Evolutionary conservation across 208 protist species (phyloP).

Genomic region (Leishmania braziliensis): DNA sequence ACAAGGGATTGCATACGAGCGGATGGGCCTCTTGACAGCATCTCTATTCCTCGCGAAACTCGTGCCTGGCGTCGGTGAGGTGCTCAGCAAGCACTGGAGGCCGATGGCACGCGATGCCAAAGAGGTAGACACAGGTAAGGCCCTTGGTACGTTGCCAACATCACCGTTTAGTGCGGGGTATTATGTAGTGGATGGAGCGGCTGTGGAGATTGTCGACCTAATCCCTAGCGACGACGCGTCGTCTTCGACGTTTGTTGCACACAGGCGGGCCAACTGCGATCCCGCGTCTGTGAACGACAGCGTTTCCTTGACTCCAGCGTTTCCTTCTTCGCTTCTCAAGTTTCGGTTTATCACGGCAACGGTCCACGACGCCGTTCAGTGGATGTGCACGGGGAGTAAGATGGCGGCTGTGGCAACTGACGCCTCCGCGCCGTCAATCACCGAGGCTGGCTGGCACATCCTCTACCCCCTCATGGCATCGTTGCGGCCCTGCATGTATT

Average conservation of each 20-base stretch:
- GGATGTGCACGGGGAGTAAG: background rate
- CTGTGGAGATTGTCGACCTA: constrained; percentile 1
- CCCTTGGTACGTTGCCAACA: background rate
- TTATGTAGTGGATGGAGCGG: constrained; percentile 3
- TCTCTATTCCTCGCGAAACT: constrained; percentile 10
- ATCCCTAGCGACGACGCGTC: background rate
- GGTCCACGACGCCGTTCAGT: constrained; percentile 20
- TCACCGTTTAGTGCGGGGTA: background rate
- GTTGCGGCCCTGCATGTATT: constrained; percentile 24
- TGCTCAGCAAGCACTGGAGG: constrained; percentile 19
- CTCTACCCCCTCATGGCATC: constrained; percentile 23
- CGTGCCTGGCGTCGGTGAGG: constrained; percentile 14
- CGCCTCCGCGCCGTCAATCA: constrained; percentile 35
- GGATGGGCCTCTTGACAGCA: constrained; percentile 25
- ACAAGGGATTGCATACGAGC: constrained; percentile 19
- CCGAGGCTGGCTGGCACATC: constrained; percentile 13
- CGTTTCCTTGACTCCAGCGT: background rate
- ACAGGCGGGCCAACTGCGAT: background rate
- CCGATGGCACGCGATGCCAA: background rate
- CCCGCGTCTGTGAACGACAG: background rate
- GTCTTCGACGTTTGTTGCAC: background rate
- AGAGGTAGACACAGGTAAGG: background rate
- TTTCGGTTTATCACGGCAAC: background rate
- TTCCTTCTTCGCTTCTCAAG: background rate
- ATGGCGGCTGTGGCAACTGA: constrained; percentile 8